A percentile compares a stretch with the other conserved stretches of the same genome.
phyloP scores from a whole-genome alignment of 768 basidiomycete genomes.

The Termitomyces sp. region DNA sequence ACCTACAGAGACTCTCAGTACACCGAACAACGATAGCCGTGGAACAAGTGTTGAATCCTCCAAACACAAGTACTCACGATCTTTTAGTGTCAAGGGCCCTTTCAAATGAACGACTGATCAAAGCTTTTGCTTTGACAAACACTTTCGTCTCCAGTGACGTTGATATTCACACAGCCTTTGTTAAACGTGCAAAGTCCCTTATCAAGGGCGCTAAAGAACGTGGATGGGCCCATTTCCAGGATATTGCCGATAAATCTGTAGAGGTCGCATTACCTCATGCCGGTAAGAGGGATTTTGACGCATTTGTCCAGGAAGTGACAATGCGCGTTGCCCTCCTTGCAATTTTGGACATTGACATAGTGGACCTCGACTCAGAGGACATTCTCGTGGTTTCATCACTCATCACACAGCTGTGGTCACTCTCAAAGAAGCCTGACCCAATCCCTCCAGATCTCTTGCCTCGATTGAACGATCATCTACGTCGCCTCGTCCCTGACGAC shows the following conservation, averaged over 20 bases:
- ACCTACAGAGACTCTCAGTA: not conserved
- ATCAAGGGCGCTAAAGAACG: conserved; percentile 19
- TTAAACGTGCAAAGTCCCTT: conserved; percentile 20
- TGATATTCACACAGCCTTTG: conserved; percentile 29
- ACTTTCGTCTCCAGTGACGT: conserved; percentile 44
- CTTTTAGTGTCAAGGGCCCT: conserved; percentile 26
- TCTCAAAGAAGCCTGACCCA: conserved; percentile 30
- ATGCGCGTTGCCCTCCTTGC: conserved; percentile 37
- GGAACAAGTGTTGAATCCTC: conserved; percentile 8
- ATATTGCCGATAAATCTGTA: conserved; percentile 24
- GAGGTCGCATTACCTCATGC: conserved; percentile 15
- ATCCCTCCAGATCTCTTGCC: conserved; percentile 27
- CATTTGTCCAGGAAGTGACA: conserved; percentile 38
- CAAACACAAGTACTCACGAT: not conserved
- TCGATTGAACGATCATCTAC: conserved; percentile 30
- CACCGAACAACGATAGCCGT: conserved; percentile 1
- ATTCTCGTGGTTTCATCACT: conserved; percentile 29
- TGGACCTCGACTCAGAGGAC: conserved; percentile 24
- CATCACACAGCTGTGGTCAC: conserved; percentile 44
- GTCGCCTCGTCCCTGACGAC: conserved; percentile 32
- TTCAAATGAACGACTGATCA: conserved; percentile 29
- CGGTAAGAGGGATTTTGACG: conserved; percentile 23
- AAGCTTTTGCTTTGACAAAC: conserved; percentile 34
- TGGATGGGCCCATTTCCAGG: conserved; percentile 30
- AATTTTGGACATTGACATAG: conserved; percentile 28